Evolutionary conservation across 805 yeast species (phyloP), one percentile per base, ranked within the genome.

Genomic region (Maudiozyma saulgeensis): DNA sequence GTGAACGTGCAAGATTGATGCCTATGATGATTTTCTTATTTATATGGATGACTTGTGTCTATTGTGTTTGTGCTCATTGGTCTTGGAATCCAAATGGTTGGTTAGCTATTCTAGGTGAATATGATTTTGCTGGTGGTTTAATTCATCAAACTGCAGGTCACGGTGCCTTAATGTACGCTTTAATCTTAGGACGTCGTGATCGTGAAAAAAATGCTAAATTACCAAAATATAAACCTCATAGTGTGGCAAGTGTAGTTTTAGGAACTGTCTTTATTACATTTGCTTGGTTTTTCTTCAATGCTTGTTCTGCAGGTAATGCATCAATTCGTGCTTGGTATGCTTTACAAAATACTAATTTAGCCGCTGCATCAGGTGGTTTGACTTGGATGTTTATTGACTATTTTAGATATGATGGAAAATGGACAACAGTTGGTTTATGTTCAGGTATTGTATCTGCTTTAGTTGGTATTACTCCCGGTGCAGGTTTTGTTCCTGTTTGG

Each of bases 61-160:
- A 93, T 77, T 84, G 95, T 68, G 97, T 97, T 49, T 77, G 85
- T 68, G 99, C 98, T 16, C 85, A 84, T 72, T 91, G 98, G 98
- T 86, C 96, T 25, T 93, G 99, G 99, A 91, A 91, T 68, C 78
- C 83, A 25, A 78, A 78, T 50, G 99, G 99, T 47, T 93, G 98
- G 99, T 76, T 91, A 56, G 78, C 75, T 49, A 69, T 70, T 44
- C 75, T 91, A 48, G 98, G 97, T 56, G 83, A 90, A 37, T 77
- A 88, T 53, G 99, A 93, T 73, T 93, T 87, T 64, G 99, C 99
- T 21, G 99, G 99, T 64, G 98, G 98, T 64, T 96, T 98, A 53
- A 98, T 93, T 52, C 99, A 93, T 72, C 87, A 87, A 72, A 73
- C 89, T 59, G 86, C 96, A 37, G 99, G 99, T 58, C 86, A 82